phyloP scores from a whole-genome alignment of 2,329 filamentous ascomycete species.

The Furcasterigmium sp. region DNA sequence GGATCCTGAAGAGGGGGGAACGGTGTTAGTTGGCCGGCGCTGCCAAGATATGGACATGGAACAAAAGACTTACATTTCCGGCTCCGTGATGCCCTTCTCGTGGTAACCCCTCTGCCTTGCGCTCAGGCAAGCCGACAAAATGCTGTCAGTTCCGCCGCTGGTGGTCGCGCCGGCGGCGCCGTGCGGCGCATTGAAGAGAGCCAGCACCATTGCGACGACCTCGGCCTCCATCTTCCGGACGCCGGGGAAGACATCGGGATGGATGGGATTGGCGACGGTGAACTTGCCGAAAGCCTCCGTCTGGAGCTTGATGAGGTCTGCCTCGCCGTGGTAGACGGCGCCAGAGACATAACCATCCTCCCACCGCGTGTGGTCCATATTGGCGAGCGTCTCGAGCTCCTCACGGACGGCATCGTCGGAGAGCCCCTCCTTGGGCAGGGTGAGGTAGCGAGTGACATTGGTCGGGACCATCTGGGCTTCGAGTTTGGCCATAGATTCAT shows the following conservation, averaged over 20 bases:
- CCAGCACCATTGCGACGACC: constrained; percentile 89
- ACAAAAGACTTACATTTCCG: constrained; percentile 70
- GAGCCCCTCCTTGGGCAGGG: constrained; percentile 81
- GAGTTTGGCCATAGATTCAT: constrained; percentile 72
- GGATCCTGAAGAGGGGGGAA: constrained; percentile 57
- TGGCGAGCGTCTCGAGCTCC: constrained; percentile 73
- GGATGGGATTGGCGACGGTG: constrained; percentile 92
- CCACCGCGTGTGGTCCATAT: constrained; percentile 93
- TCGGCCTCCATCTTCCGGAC: constrained; percentile 99
- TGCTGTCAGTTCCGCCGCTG: constrained; percentile 91
- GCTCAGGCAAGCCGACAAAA: constrained; percentile 88
- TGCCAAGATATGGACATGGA: not conserved
- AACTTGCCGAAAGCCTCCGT: constrained; percentile 92
- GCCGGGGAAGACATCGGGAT: constrained; percentile 96
- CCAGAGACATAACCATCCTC: constrained; percentile 93
- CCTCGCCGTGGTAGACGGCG: constrained; percentile 92
- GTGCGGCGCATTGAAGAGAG: constrained; percentile 78
- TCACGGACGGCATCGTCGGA: constrained; percentile 69
- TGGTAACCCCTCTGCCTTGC: constrained; percentile 83
- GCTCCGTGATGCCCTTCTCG: constrained; percentile 84
- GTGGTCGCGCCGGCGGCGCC: constrained; percentile 84
- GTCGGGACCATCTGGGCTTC: constrained; percentile 77
- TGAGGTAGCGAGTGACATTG: constrained; percentile 66
- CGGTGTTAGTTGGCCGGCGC: not conserved
- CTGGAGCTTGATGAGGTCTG: constrained; percentile 76